Conservation (phyloP, 169 alveolate species). For the Plasmodium reichenowi region DNA sequence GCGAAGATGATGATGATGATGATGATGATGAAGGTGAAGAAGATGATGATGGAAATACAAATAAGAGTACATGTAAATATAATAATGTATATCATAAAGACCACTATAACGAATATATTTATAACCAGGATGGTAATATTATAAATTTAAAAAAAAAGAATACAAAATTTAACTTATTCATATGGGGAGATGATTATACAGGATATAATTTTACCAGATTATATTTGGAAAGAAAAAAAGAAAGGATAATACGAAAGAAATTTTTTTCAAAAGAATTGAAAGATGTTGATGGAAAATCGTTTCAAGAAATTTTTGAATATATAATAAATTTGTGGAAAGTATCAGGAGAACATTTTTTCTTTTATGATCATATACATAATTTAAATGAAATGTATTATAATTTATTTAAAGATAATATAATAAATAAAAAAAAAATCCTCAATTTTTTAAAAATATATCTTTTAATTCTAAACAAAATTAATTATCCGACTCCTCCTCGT, state of each 20-base stretch:
- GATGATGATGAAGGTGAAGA: too few species aligned
- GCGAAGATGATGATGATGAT: background rate
- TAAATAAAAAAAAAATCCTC: constrained; percentile 43
- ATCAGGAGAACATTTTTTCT: constrained; percentile 27
- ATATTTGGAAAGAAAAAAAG: constrained; percentile 27
- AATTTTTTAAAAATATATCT: constrained; percentile 36
- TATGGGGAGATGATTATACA: constrained; percentile 7
- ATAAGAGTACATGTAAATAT: too few species aligned
- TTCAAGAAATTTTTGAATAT: constrained; percentile 48
- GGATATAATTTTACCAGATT: constrained; percentile 23
- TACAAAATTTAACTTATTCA: too few species aligned
- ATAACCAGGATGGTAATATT: background rate
- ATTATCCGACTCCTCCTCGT: constrained; percentile 73
- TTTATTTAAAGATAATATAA: constrained; percentile 60
- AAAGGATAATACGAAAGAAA: constrained; percentile 12
- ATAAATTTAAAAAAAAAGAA: background rate
- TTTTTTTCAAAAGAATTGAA: constrained; percentile 39
- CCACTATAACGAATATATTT: background rate
- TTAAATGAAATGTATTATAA: constrained; percentile 43
- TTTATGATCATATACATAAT: constrained; percentile 63
- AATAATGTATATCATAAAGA: background rate
- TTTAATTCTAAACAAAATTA: constrained; percentile 26
- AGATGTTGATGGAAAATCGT: constrained; percentile 32
- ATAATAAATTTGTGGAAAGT: constrained; percentile 37
- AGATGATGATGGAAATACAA: background rate